Evolutionary conservation across 2,329 filamentous ascomycete species (phyloP).

Genomic region (Microcera coccophila): DNA sequence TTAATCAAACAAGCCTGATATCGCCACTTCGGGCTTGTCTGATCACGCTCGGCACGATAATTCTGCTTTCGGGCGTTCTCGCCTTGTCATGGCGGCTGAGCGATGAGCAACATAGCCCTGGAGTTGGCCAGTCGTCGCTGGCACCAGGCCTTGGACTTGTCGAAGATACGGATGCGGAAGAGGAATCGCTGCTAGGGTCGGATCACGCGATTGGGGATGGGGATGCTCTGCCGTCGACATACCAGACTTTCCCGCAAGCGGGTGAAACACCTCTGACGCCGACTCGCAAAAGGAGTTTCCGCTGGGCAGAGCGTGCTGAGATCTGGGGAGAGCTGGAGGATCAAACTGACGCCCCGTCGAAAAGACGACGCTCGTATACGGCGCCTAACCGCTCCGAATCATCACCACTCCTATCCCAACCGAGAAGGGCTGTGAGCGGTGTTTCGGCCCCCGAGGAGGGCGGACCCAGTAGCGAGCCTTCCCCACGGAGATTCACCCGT

Average conservation of each 20-base stretch:
- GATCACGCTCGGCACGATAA: conserved; percentile 80
- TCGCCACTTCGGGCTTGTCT: conserved; percentile 70
- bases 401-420: conserved; percentile 37
- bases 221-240: conserved; percentile 34
- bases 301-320: conserved; percentile 67
- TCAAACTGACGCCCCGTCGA: conserved; percentile 45
- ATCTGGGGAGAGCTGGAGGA: conserved; percentile 90
- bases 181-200: conserved; percentile 51
- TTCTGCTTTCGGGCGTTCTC: conserved; percentile 82
- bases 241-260: conserved; percentile 47
- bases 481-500: conserved; percentile 33
- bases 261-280: conserved; percentile 38
- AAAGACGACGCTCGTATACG: conserved; percentile 47
- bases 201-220: conserved; percentile 43
- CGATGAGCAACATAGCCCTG: conserved; percentile 64
- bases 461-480: conserved; percentile 29
- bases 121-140: conserved; percentile 63
- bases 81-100: conserved; percentile 91
- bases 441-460: conserved; percentile 25
- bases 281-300: conserved; percentile 46
- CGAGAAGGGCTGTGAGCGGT: conserved; percentile 32
- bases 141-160: conserved; percentile 80
- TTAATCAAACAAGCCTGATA: conserved; percentile 80
- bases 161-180: conserved; percentile 62
- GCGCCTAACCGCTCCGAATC: conserved; percentile 41